These are phyloP conservation scores for Pochonia chlamydosporia DNA, from an alignment of 2,329 filamentous ascomycete genomes.

Conservation along the genomic window DNA sequence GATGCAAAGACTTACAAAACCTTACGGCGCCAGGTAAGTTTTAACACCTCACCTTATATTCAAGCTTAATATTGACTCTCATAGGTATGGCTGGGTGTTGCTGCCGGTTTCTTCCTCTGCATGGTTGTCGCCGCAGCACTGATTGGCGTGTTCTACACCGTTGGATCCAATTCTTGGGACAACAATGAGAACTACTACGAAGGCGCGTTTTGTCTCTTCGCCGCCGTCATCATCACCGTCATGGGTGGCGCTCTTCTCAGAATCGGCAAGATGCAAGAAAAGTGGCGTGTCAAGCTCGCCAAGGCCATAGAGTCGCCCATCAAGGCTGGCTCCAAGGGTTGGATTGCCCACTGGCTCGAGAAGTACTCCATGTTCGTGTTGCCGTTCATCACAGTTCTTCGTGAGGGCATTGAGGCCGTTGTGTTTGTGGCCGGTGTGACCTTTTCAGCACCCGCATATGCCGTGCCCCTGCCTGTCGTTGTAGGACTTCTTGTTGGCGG, in stretches of 20 bases:
- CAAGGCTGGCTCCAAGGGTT: slow-evolving; percentile 35
- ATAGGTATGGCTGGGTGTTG: slow-evolving; percentile 59
- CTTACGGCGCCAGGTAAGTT: slow-evolving; percentile 56
- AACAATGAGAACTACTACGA: slow-evolving; percentile 73
- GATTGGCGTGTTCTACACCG: slow-evolving; percentile 66
- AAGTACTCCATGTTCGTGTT: slow-evolving; percentile 83
- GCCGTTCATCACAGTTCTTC: slow-evolving; percentile 81
- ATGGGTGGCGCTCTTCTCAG: slow-evolving; percentile 77
- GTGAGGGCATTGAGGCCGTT: slow-evolving; percentile 81
- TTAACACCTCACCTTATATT: not conserved
- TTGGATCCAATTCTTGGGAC: slow-evolving; percentile 62
- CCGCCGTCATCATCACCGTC: slow-evolving; percentile 72
- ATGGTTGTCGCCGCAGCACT: slow-evolving; percentile 59
- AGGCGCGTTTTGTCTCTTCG: slow-evolving; percentile 69
- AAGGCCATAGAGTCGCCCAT: slow-evolving; percentile 55
- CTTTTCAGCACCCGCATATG: slow-evolving; percentile 65
- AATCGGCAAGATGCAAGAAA: slow-evolving; percentile 76
- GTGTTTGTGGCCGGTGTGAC: slow-evolving; percentile 83
- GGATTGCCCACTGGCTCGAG: slow-evolving; percentile 59
- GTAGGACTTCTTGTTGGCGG: slow-evolving; percentile 63
- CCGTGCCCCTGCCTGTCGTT: slow-evolving; percentile 73
- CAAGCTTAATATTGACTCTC: slow-evolving; percentile 31
- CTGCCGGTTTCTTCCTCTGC: slow-evolving; percentile 57
- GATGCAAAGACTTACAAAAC: slow-evolving; percentile 61
- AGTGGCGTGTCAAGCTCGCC: slow-evolving; percentile 80